phyloP scores from a whole-genome alignment of 768 basidiomycete species.

The Leccinum aurantiacum region DNA sequence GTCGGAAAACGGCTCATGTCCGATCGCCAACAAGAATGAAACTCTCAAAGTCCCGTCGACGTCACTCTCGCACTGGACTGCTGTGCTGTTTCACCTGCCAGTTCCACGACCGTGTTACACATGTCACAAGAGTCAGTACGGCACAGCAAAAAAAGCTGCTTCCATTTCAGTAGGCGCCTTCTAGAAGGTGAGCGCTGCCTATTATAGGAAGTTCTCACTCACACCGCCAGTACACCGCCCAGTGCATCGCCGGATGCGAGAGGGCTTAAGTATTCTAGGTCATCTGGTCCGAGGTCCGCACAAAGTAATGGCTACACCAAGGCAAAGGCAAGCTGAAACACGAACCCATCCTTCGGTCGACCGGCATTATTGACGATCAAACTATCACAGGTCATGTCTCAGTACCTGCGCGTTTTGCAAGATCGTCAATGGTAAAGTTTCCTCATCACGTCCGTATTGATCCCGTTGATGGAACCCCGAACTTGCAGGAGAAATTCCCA shows the following conservation, averaged over 20 bases:
- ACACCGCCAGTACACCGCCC: background rate
- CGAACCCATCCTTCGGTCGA: background rate
- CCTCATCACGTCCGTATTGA: background rate
- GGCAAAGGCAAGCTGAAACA: constrained; percentile 16
- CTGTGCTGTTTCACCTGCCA: too few species aligned
- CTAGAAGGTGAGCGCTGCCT: background rate
- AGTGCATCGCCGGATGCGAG: background rate
- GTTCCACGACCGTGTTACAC: too few species aligned
- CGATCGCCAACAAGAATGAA: too few species aligned
- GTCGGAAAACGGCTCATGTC: too few species aligned
- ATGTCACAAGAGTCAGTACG: too few species aligned
- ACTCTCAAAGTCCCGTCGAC: too few species aligned
- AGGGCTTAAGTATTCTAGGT: background rate
- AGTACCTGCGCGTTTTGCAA: constrained; percentile 83
- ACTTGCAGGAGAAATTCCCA: constrained; percentile 78
- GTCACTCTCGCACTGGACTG: too few species aligned
- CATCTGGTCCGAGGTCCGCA: background rate
- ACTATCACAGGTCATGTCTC: constrained; percentile 46
- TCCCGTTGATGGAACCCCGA: background rate
- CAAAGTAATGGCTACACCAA: constrained; percentile 8
- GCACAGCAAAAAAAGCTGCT: too few species aligned
- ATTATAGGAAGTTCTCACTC: background rate
- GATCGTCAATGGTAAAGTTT: constrained; percentile 73
- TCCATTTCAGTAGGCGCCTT: background rate
- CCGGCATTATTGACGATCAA: background rate